These are phyloP conservation scores for Striga asiatica DNA, from an alignment of 257 asterid genomes.

Conservation along the genomic window DNA sequence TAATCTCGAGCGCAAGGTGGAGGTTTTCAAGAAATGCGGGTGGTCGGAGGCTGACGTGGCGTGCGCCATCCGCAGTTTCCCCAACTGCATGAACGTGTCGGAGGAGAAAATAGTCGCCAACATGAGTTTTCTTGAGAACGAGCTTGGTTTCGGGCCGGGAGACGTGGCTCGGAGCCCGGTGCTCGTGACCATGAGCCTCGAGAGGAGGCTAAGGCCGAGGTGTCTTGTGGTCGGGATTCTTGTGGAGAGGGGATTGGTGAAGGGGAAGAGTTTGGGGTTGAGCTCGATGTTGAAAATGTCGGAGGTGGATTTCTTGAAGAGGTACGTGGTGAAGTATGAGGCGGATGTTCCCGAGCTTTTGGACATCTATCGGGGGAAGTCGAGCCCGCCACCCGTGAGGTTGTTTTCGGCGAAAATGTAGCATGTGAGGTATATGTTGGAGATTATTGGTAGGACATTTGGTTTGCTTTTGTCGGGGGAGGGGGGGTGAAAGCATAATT, in stretches of 20 bases:
- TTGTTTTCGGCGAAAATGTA: no score
- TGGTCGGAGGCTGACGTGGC: conserved; percentile 20
- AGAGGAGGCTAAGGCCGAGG: conserved; percentile 13
- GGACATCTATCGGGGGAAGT: neutral
- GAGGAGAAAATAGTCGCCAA: conserved; percentile 14
- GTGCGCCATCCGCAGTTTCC: conserved; percentile 16
- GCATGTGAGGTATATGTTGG: no score
- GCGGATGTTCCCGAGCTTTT: neutral
- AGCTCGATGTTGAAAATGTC: neutral
- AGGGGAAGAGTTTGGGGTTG: neutral
- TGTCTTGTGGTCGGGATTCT: neutral
- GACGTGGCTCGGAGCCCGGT: conserved; percentile 10
- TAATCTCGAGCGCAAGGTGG: conserved; percentile 3
- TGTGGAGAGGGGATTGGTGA: neutral
- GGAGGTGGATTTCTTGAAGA: neutral
- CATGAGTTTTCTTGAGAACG: conserved; percentile 21
- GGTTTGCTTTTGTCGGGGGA: no score
- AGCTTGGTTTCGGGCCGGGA: conserved; percentile 4
- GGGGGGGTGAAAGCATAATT: no score
- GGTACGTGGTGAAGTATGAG: neutral
- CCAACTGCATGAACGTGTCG: conserved; percentile 17
- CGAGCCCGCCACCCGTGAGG: neutral
- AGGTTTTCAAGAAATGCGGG: conserved; percentile 19
- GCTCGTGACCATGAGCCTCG: neutral
- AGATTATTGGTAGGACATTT: no score